Base-by-base conservation (phyloP, 2,329 filamentous ascomycete species). In the Colletotrichum filicis region DNA sequence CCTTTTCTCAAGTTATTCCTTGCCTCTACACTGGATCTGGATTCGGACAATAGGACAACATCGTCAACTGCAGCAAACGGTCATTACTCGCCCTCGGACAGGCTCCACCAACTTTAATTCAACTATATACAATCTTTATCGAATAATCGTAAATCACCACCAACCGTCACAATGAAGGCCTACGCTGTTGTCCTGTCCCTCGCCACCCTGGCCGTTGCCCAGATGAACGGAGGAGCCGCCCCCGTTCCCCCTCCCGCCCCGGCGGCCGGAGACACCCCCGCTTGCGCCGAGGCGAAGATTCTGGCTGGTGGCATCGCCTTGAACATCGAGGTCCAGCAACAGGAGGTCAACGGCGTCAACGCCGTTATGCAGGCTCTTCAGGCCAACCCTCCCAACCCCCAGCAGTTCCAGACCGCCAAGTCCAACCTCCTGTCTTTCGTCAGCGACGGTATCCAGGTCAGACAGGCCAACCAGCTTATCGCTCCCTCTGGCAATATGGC, bases 401-500 rank as follows among this genome's bases (percentile, higher is more conserved):
- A 73, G 55, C 69, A 74, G 49, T 74, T 74, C 49, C 68, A 74
- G 72, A 60, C 66, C 24, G 72, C 72, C 69, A 74, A 74, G 65
- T 72, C 72, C 57, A 74, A 73, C 30, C 64, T 74, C 46, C 49
- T 74, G 6, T 68, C 72, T 14, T 72, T 73, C 32, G 72, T 74
- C 35, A 74, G 69, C 59, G 72, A 74, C 22, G 72, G 72, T 2
- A 74, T 74, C 26, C 68, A 68, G 60, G 24, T 74, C 16, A 64
- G 72, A 55, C 68, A 74, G 59, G 49, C 72, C 42, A 74, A 74
- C 55, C 72, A 74, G 60, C 72, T 74, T 1, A 73, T 74, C 4
- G 65, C 72, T 5, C 72, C 72, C 2, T 63, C 68, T 12, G 68
- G 69, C 14, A 74, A 74, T 56, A 64, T 22, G 1, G 72, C 72